A percentile compares a stretch with the other conserved stretches of the same genome.
Evolutionary conservation across 176 grass and related monocot species (phyloP).

Genomic region (Microstegium vimineum): DNA sequence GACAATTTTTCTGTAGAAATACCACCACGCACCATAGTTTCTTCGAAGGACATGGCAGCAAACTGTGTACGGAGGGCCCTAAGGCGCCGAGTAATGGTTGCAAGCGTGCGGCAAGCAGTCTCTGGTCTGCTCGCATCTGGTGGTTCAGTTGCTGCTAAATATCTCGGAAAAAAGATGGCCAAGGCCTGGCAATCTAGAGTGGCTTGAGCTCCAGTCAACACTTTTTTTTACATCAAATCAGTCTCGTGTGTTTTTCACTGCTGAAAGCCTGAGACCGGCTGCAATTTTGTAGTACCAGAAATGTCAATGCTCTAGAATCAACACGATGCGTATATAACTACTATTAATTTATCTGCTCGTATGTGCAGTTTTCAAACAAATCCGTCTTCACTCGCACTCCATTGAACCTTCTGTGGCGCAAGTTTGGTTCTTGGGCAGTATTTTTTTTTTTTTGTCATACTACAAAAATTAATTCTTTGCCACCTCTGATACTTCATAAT

Average conservation of each 20-base stretch:
- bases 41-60: constrained; percentile 65
- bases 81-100: constrained; percentile 51
- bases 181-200: constrained; percentile 74
- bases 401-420: not conserved
- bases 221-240: not conserved
- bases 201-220: not conserved
- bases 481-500: not conserved
- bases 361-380: not conserved
- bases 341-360: not conserved
- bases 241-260: not conserved
- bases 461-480: not conserved
- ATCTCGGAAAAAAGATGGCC: constrained; percentile 69
- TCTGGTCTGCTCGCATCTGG: constrained; percentile 73
- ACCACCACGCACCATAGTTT: constrained; percentile 5
- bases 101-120: constrained; percentile 66
- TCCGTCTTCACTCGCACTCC: not conserved
- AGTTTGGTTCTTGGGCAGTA: not conserved
- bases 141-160: constrained; percentile 50
- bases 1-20: constrained; percentile 30
- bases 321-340: not conserved
- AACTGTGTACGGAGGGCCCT: constrained; percentile 51
- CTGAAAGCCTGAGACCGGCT: not conserved
- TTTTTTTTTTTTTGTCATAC: not conserved
- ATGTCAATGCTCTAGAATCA: not conserved
- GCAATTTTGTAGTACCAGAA: not conserved